Conservation (phyloP, 2,329 filamentous ascomycete genomes). For the Cercospora zeina region DNA sequence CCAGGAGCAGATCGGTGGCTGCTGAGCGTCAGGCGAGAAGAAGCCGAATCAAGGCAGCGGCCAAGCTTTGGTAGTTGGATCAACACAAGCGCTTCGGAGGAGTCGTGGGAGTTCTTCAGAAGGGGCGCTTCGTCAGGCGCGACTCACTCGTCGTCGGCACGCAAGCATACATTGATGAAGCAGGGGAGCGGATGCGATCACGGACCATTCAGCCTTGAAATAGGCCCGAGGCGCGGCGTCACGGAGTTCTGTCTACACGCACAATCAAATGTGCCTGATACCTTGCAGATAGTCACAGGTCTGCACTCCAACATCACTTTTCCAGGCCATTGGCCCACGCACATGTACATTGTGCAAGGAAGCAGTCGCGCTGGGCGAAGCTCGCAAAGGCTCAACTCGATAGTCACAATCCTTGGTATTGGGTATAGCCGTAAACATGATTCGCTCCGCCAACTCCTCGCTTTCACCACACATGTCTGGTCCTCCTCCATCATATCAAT, state of each 20-base stretch:
- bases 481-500: conserved; percentile 1
- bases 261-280: not conserved
- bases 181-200: not conserved
- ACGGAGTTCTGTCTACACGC: conserved; percentile 5
- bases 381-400: not conserved
- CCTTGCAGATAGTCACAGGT: not conserved
- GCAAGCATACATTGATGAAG: not conserved
- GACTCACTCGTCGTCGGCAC: not conserved
- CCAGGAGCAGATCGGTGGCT: conserved; percentile 92
- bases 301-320: not conserved
- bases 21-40: conserved; percentile 20
- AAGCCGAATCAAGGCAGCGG: not conserved
- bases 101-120: not conserved
- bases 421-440: conserved; percentile 10
- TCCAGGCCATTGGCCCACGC: not conserved
- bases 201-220: not conserved
- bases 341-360: not conserved
- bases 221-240: conserved; percentile 11
- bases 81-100: not conserved
- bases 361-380: not conserved
- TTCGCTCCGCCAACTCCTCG: conserved; percentile 8
- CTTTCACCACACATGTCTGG: not conserved
- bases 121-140: not conserved
- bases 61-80: not conserved
- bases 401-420: not conserved